Percentiles rank a stretch among this genome's conserved stretches.
Conservation (phyloP, 139 green algal genomes). For the Micractinium sp. region DNA sequence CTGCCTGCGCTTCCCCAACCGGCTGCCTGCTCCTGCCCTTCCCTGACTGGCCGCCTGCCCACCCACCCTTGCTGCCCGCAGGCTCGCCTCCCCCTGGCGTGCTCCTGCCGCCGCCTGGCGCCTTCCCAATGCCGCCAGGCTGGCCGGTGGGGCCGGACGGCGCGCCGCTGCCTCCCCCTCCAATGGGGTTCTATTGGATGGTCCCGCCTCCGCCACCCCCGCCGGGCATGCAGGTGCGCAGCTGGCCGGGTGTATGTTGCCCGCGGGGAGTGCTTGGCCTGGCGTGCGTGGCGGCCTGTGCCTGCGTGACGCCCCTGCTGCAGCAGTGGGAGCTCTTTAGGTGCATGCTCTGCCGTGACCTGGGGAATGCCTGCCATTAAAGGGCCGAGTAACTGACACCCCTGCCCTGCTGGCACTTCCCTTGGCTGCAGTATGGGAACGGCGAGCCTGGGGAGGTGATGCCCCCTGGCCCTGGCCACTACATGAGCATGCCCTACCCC, state of each 20-base stretch:
- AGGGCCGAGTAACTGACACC: too few species aligned
- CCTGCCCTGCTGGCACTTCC: neutral
- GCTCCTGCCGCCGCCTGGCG: neutral
- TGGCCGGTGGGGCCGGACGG: neutral
- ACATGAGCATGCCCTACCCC: neutral
- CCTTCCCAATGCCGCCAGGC: neutral
- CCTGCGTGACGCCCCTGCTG: neutral
- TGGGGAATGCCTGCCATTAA: neutral
- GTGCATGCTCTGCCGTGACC: too few species aligned
- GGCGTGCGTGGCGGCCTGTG: neutral
- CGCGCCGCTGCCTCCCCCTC: neutral
- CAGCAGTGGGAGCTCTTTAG: too few species aligned
- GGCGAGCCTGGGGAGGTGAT: neutral
- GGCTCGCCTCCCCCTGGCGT: neutral
- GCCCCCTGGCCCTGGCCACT: neutral
- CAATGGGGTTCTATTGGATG: neutral
- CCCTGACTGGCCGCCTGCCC: neutral
- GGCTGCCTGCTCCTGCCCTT: neutral
- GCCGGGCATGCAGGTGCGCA: constrained; percentile 15
- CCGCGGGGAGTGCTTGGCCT: too few species aligned
- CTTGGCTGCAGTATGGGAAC: constrained; percentile 24
- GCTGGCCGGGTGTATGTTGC: neutral
- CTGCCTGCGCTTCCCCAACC: neutral
- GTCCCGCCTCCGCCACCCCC: neutral
- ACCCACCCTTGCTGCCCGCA: neutral